Base-by-base conservation (phyloP, 257 asterid genomes). In the Eucommia ulmoides region DNA sequence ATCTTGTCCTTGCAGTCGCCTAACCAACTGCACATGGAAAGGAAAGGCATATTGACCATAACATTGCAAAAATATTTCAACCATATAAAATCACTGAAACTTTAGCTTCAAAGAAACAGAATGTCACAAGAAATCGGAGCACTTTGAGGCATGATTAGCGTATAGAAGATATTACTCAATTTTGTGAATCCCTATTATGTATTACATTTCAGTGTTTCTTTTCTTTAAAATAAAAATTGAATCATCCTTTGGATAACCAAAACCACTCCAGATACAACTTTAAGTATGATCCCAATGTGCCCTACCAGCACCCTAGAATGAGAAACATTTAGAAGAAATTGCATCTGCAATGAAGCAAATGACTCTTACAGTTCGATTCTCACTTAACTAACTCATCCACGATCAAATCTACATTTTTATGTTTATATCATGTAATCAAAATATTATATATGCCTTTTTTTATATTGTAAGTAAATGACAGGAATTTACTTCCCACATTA, bases 1-100 rank as follows among this genome's bases (percentile, higher is more conserved):
- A 46, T 81, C 82, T 54, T 56, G 87, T 64, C 66, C 76, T 54
- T 81, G 87, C 62, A 86, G 76, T 49, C 73, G 83, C 59, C 99
- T 78, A 51, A 86, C 82, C 78, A 91, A 79, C 99, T 91, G 69
- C 64, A 70, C 14, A 45, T 41, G 56, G 1, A 52, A 52, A 67
- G 49, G 22, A 63, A 33, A 64, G 16, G 33, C 23, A 46, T 49
- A 24, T 41, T n/a, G 33, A 20, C 19, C 49, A 48, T 20, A 48
- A 38, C 16, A 38, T 38, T 14, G 2, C 2, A 14, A 15, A 14
- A 38, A 38, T 18, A 38, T 38, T 38, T 18, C 6, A 38, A 8
- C 4, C 2, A 3, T 38, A 38, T 38, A 38, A 38, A 15, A 38
- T 8, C n/a, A 18, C 45, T 38, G 45, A 38, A 8, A 15, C 6